Conservation (phyloP, 169 alveolate genomes). For the Eimeria falciformis region DNA sequence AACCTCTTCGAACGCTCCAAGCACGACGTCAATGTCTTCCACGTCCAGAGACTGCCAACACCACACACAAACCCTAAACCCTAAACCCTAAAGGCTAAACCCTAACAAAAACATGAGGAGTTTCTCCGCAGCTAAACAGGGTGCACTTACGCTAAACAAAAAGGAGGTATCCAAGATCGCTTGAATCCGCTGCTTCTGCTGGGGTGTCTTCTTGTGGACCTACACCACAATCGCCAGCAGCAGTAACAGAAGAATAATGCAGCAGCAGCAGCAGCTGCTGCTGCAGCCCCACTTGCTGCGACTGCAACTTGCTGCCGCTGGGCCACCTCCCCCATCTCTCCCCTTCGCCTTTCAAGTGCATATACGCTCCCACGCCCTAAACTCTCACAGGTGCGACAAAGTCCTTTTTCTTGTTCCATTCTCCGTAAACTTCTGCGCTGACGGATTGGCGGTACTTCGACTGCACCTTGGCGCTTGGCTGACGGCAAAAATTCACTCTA, state of each 20-base stretch:
- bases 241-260: neutral
- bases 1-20: conserved; percentile 51
- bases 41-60: conserved; percentile 45
- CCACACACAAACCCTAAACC: neutral
- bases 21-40: conserved; percentile 47
- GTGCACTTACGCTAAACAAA: conserved; percentile 84
- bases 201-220: conserved; percentile 88
- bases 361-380: neutral
- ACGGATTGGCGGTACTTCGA: conserved; percentile 81
- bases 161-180: conserved; percentile 86
- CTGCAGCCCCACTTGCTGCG: no score
- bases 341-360: neutral
- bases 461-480: conserved; percentile 52
- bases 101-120: neutral
- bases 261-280: neutral
- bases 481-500: neutral
- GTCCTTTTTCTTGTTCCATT: conserved; percentile 92
- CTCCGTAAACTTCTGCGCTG: conserved; percentile 96
- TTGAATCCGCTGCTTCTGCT: conserved; percentile 88
- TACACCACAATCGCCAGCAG: neutral
- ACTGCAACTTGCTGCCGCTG: no score
- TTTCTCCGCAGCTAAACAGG: neutral
- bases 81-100: neutral
- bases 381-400: conserved; percentile 88
- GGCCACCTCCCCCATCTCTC: no score